Evolutionary conservation across 1,284 basidiomycete species (phyloP).

Genomic region (Austropuccinia psidii): DNA sequence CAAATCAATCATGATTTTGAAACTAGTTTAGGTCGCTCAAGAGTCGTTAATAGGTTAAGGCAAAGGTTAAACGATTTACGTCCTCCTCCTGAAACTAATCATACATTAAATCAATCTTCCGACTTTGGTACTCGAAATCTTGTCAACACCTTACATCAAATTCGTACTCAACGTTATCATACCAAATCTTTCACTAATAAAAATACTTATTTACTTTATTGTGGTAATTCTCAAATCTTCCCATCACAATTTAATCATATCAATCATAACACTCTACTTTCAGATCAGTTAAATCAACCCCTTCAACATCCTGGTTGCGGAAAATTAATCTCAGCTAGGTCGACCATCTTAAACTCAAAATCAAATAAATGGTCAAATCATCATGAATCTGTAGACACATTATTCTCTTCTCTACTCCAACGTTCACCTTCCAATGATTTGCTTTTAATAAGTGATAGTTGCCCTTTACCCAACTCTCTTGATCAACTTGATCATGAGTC

Average conservation of each 20-base stretch:
- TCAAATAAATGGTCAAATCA: no score
- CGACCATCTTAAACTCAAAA: neutral
- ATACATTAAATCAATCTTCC: neutral
- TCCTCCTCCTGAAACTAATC: neutral
- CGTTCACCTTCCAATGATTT: no score
- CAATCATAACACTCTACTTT: neutral
- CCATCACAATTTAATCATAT: neutral
- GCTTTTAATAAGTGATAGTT: neutral
- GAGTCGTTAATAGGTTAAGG: constrained; percentile 14
- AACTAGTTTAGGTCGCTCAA: neutral
- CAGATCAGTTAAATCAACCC: neutral
- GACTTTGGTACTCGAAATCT: neutral
- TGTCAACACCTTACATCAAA: neutral
- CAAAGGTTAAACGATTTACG: neutral
- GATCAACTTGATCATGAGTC: constrained; percentile 1
- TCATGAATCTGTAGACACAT: neutral
- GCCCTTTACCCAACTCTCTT: constrained; percentile 1
- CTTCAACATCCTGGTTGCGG: neutral
- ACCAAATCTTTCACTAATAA: neutral
- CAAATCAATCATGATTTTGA: constrained; percentile 15
- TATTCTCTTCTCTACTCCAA: neutral
- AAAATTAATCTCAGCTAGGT: constrained; percentile 3
- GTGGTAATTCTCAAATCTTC: neutral
- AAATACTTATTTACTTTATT: constrained; percentile 10
- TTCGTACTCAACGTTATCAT: neutral